phyloP scores from a whole-genome alignment of 1,284 basidiomycete genomes.

The Schizophyllum commune region DNA sequence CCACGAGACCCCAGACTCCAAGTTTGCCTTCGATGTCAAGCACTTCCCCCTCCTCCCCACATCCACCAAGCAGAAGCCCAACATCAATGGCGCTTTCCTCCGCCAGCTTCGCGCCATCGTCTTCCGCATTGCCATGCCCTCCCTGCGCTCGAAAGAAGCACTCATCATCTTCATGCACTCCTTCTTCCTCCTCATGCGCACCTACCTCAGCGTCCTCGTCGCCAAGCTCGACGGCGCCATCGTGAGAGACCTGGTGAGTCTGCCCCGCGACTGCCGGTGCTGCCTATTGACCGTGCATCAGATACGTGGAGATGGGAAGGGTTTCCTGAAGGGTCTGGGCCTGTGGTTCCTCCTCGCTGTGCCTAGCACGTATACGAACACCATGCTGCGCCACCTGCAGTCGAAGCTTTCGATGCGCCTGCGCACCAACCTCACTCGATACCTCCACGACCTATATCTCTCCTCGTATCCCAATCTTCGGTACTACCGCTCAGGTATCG shows the following conservation, averaged over 20 bases:
- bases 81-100: conserved; percentile 75
- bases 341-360: conserved; percentile 90
- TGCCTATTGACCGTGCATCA: conserved; percentile 15
- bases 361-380: conserved; percentile 93
- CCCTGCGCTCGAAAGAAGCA: conserved; percentile 68
- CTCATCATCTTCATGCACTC: conserved; percentile 78
- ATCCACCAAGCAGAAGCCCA: conserved; percentile 40
- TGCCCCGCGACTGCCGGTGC: not conserved
- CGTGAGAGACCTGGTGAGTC: conserved; percentile 74
- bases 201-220: conserved; percentile 81
- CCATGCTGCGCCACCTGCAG: conserved; percentile 90
- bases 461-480: conserved; percentile 60
- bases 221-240: conserved; percentile 88
- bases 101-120: conserved; percentile 74
- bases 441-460: conserved; percentile 90
- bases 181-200: conserved; percentile 81
- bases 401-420: conserved; percentile 83
- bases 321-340: conserved; percentile 78
- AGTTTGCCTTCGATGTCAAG: conserved; percentile 37
- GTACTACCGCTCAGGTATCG: conserved; percentile 68
- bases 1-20: conserved; percentile 33
- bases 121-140: conserved; percentile 66
- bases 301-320: conserved; percentile 78
- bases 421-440: conserved; percentile 83
- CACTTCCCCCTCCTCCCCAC: conserved; percentile 47